Evolutionary conservation across 129 eudicot species (phyloP).

Genomic region (Centella asiatica): DNA sequence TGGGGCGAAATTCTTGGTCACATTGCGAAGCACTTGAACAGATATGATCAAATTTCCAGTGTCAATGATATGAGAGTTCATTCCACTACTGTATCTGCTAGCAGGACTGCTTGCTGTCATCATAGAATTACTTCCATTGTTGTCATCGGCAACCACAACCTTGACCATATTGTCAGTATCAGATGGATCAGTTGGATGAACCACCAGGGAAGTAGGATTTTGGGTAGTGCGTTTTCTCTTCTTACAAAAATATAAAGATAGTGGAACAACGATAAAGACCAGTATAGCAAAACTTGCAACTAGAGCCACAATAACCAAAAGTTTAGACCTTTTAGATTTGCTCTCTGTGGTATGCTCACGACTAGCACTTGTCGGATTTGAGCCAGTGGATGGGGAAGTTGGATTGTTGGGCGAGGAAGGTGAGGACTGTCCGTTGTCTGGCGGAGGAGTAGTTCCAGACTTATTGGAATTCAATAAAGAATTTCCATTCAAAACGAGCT

Average conservation of each 20-base stretch:
- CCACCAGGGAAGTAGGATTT: conserved; percentile 45
- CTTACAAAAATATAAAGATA: conserved; percentile 31
- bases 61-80: conserved; percentile 52
- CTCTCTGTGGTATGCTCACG: conserved; percentile 4
- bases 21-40: conserved; percentile 69
- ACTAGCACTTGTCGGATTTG: conserved; percentile 9
- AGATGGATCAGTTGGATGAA: conserved; percentile 65
- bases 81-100: conserved; percentile 39
- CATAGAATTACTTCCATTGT: conserved; percentile 20
- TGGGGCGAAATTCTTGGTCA: conserved; percentile 71
- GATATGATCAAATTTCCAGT: conserved; percentile 63
- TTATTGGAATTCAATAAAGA: conserved; percentile 37
- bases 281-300: conserved; percentile 30
- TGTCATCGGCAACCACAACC: conserved; percentile 47
- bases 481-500: conserved; percentile 35
- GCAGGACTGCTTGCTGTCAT: conserved; percentile 39
- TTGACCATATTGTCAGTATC: conserved; percentile 46
- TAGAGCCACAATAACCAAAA: conserved; percentile 31
- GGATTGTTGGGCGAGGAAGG: conserved; percentile 8
- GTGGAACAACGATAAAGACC: conserved; percentile 27
- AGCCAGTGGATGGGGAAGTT: conserved; percentile 14
- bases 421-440: conserved; percentile 15
- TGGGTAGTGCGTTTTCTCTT: conserved; percentile 15
- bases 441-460: conserved; percentile 28
- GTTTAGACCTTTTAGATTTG: conserved; percentile 17